Evolutionary conservation across 805 yeast species (phyloP).

Genomic region (Suhomyces xylopsoci): DNA sequence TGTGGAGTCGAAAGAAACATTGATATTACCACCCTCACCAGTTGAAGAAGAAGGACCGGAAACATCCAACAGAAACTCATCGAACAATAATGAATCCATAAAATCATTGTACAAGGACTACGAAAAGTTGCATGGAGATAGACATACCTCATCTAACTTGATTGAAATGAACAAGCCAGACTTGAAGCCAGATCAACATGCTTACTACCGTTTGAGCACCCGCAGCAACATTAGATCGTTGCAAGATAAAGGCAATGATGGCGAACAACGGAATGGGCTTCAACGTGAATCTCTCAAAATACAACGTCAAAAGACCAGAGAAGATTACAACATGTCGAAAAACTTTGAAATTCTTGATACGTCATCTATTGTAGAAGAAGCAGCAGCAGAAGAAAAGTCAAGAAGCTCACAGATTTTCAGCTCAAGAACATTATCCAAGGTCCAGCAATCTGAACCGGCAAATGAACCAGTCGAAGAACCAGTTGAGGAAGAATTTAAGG

Average conservation of each 20-base stretch:
- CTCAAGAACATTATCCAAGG: slow-evolving; percentile 16
- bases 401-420: slow-evolving; percentile 31
- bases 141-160: slow-evolving; percentile 8
- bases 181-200: slow-evolving; percentile 7
- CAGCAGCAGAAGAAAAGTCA: slow-evolving; percentile 11
- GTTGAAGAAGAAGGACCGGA: slow-evolving; percentile 5
- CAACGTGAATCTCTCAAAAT: slow-evolving; percentile 1
- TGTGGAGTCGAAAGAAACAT: slow-evolving; percentile 28
- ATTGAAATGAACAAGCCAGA: slow-evolving; percentile 11
- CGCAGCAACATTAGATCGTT: not conserved
- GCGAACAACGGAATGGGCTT: not conserved
- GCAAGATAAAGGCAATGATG: not conserved
- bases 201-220: not conserved
- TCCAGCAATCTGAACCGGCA: not conserved
- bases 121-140: slow-evolving; percentile 13
- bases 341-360: slow-evolving; percentile 22
- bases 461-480: slow-evolving; percentile 1
- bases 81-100: slow-evolving; percentile 12
- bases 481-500: not conserved
- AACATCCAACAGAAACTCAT: not conserved
- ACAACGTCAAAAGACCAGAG: not conserved
- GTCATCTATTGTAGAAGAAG: slow-evolving; percentile 18
- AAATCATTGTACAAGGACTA: slow-evolving; percentile 26
- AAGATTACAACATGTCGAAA: slow-evolving; percentile 6
- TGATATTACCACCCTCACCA: slow-evolving; percentile 8